Base-by-base conservation (phyloP, 2,329 filamentous ascomycete species). In the Ceratocystiopsis minuta region DNA sequence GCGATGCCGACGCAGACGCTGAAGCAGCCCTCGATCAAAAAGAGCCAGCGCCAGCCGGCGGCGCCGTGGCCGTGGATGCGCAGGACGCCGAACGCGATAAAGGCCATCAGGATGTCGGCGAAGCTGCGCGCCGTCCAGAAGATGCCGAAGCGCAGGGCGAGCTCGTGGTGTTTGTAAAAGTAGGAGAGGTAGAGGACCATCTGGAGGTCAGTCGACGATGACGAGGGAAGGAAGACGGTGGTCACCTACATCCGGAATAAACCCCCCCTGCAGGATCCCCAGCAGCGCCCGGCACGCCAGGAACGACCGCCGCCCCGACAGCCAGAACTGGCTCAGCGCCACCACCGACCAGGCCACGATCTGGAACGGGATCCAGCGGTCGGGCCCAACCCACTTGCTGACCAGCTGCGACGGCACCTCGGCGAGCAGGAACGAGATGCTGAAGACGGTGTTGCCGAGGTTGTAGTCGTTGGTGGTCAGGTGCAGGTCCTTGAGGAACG, bases 401-500 rank as follows among this genome's bases (percentile, higher is more conserved):
- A 75, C 50, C 4, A 77, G 57, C 50, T 75, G 70, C 1, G 70
- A 75, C 0, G 72, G 72, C 3, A 76, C 53, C 49, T 77, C 72
- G 0, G 71, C 69, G 2, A 63, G 52, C 4, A 74, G 56, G 46
- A 74, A 74, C 0, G 59, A 59, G 11, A 69, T 51, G 1, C 62
- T 56, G 47, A 70, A 72, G 31, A 72, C 60, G 0, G 63, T 66
- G 48, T 69, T 60, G 36, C 68, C 69, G 12, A 63, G 55, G 54
- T 20, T 3, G 20, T 11, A 43, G 48, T 40, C 34, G 40, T 63
- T 60, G 0, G 57, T 62, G 34, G 49, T 54, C 40, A 62, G 53
- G n/a, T 50, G 52, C 43, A 52, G 28, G 17, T 51, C 48, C 0
- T n/a, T 16, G 4, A 57, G 48, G 50, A 60, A 54, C 40, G 57